These are phyloP conservation scores for Cnidoscolus chayamansa DNA, from an alignment of 441 rosid species.

Conservation along the genomic window DNA sequence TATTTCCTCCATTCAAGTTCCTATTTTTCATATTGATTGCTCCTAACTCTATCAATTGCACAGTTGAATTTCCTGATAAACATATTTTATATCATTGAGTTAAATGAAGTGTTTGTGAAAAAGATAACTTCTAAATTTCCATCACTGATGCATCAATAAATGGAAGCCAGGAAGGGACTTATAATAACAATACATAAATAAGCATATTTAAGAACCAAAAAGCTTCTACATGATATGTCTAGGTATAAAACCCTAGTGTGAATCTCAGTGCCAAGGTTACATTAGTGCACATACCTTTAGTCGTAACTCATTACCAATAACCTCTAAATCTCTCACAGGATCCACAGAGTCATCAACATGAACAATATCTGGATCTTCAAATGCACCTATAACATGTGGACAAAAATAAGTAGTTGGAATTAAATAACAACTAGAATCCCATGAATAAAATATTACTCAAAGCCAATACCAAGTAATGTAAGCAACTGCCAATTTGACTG, in stretches of 20 bases:
- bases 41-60: too few species aligned
- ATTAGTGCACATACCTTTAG: constrained; percentile 57
- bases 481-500: background rate
- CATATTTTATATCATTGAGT: background rate
- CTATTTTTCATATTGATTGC: too few species aligned
- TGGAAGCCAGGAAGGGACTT: background rate
- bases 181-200: background rate
- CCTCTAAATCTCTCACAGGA: constrained; percentile 95
- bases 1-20: too few species aligned
- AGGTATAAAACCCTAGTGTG: background rate
- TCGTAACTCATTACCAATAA: constrained; percentile 77
- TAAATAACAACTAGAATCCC: background rate
- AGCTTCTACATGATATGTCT: background rate
- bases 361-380: constrained; percentile 92
- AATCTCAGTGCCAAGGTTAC: constrained; percentile 1
- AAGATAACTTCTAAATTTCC: background rate
- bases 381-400: constrained; percentile 55
- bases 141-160: background rate
- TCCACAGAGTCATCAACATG: constrained; percentile 93
- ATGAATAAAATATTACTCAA: background rate
- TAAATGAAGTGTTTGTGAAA: background rate
- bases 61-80: background rate
- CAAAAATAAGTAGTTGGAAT: background rate
- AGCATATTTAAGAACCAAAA: background rate
- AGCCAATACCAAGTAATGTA: background rate